Evolutionary conservation across 192 early-diverging fungal genomes (phyloP).

Genomic region (Coemansia sp.): DNA sequence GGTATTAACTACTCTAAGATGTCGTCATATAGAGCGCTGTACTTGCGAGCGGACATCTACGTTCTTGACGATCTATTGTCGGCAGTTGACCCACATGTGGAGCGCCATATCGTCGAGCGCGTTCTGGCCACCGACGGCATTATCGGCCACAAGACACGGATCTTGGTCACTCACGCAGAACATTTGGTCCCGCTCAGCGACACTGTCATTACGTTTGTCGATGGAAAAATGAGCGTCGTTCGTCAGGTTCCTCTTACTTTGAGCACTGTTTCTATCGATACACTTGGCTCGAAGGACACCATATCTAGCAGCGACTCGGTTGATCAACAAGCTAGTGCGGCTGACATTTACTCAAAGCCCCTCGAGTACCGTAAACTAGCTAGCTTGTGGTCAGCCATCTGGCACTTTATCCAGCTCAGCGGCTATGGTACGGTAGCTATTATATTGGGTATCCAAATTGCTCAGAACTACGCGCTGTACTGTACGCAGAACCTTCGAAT

Average conservation of each 20-base stretch:
- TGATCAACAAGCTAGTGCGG: neutral
- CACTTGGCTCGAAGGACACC: too few relatives aligned
- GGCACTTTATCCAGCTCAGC: constrained; percentile 15
- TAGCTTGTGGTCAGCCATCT: constrained; percentile 6
- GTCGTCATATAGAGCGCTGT: constrained; percentile 59
- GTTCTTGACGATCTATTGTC: constrained; percentile 73
- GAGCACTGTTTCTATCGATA: too few relatives aligned
- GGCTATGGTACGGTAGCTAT: constrained; percentile 17
- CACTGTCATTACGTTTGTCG: too few relatives aligned
- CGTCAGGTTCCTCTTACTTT: too few relatives aligned
- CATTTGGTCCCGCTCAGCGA: too few relatives aligned
- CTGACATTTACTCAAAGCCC: neutral
- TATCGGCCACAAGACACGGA: constrained; percentile 42
- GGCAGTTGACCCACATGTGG: constrained; percentile 68
- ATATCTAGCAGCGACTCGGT: too few relatives aligned
- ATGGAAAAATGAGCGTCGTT: too few relatives aligned
- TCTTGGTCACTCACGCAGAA: too few relatives aligned
- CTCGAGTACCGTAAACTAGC: neutral
- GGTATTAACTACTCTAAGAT: neutral
- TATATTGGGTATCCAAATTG: constrained; percentile 7
- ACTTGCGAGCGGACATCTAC: constrained; percentile 63
- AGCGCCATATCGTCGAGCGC: constrained; percentile 59
- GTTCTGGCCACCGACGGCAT: constrained; percentile 39
- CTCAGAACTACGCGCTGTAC: constrained; percentile 15
- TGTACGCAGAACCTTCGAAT: constrained; percentile 24